Conservation (phyloP, 2,329 filamentous ascomycete genomes). For the Apiospora marii region DNA sequence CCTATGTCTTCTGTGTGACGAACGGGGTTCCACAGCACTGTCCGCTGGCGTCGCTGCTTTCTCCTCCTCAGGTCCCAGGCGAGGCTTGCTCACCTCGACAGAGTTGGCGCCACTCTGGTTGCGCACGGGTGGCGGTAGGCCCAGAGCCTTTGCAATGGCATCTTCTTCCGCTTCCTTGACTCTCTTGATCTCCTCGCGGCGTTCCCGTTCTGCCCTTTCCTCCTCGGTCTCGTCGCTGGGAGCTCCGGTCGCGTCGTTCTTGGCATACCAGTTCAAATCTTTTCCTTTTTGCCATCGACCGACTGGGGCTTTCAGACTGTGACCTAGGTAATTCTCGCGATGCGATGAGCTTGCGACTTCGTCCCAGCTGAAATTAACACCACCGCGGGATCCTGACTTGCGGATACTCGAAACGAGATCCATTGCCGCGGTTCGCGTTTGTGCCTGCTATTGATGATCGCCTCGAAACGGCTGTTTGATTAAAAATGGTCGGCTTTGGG, state of each 20-base stretch:
- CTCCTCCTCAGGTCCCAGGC: conserved; percentile 41
- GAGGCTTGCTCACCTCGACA: conserved; percentile 60
- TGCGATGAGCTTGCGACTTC: conserved; percentile 87
- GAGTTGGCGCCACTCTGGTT: conserved; percentile 71
- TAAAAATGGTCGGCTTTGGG: not conserved
- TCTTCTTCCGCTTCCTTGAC: conserved; percentile 95
- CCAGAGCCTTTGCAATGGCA: conserved; percentile 83
- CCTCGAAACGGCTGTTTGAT: not conserved
- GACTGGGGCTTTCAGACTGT: conserved; percentile 90
- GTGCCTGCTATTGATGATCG: not conserved
- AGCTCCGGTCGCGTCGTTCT: conserved; percentile 54
- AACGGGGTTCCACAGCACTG: conserved; percentile 29
- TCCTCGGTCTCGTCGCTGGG: conserved; percentile 64
- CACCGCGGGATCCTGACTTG: conserved; percentile 89
- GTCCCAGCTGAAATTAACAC: conserved; percentile 96
- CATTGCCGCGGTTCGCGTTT: conserved; percentile 60
- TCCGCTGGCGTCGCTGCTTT: conserved; percentile 32
- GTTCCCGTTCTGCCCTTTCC: conserved; percentile 65
- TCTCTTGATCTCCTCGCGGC: conserved; percentile 78
- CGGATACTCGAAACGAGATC: conserved; percentile 92
- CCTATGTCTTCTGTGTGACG: conserved; percentile 35
- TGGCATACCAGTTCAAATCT: conserved; percentile 71
- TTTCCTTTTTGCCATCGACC: conserved; percentile 89
- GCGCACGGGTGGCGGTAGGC: conserved; percentile 73
- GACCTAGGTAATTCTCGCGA: conserved; percentile 89